A percentile compares a stretch with the other conserved stretches of the same genome.
These are phyloP conservation scores for Trichophaea hybrida DNA, from an alignment of 2,329 filamentous ascomycete species.

Conservation along the genomic window DNA sequence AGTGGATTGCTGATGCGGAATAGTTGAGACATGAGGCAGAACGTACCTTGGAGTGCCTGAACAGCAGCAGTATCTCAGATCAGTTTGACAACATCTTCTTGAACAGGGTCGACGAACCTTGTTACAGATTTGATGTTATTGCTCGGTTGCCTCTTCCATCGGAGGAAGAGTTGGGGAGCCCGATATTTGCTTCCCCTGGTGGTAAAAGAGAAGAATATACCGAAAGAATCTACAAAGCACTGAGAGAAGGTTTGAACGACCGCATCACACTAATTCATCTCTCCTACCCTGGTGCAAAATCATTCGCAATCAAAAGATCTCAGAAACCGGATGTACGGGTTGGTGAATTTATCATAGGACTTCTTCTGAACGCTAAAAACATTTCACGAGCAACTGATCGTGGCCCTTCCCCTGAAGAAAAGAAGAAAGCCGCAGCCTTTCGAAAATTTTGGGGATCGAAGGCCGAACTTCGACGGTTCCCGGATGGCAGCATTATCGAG, in stretches of 20 bases:
- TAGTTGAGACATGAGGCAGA: conserved; percentile 54
- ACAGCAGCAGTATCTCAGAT: conserved; percentile 48
- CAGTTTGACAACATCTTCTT: conserved; percentile 83
- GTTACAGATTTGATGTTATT: conserved; percentile 43
- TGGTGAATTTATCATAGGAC: conserved; percentile 44
- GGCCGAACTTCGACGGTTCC: conserved; percentile 83
- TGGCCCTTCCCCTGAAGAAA: conserved; percentile 73
- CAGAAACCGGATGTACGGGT: not conserved
- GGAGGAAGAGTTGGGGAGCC: conserved; percentile 1
- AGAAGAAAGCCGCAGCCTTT: conserved; percentile 66
- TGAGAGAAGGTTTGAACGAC: conserved; percentile 61
- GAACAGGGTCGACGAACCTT: conserved; percentile 38
- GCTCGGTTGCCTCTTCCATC: conserved; percentile 27
- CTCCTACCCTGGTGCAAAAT: conserved; percentile 30
- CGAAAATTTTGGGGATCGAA: conserved; percentile 91
- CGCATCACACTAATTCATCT: conserved; percentile 56
- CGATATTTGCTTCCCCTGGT: not conserved
- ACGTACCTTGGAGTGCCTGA: not conserved
- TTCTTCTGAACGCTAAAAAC: conserved; percentile 59
- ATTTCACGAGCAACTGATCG: conserved; percentile 68
- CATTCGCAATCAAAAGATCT: conserved; percentile 23
- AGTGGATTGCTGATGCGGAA: not conserved
- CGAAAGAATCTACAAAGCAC: conserved; percentile 44
- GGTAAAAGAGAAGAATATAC: conserved; percentile 7
- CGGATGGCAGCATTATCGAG: conserved; percentile 85